A percentile compares a stretch with the other conserved stretches of the same genome.
phyloP scores from a whole-genome alignment of 2,329 filamentous ascomycete genomes.

The Fusarium anguioides region DNA sequence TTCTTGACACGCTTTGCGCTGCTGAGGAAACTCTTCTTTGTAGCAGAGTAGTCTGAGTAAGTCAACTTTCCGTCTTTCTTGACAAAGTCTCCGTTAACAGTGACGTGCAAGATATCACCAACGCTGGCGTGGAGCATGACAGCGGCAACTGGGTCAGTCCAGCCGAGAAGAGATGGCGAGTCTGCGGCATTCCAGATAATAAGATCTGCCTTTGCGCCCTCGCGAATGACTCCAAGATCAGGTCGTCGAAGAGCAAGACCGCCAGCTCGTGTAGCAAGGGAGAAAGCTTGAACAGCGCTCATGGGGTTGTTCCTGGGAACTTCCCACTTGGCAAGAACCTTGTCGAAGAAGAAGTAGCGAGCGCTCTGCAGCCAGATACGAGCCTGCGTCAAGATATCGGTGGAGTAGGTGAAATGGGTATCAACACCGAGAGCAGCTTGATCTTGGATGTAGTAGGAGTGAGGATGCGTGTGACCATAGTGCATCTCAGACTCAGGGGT shows the following conservation, averaged over 20 bases:
- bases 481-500: conserved; percentile 70
- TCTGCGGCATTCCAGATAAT: conserved; percentile 62
- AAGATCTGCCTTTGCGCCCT: conserved; percentile 65
- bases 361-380: conserved; percentile 64
- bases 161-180: conserved; percentile 62
- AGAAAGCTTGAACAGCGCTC: conserved; percentile 65
- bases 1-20: conserved; percentile 51
- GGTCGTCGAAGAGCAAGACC: conserved; percentile 61
- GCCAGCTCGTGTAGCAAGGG: conserved; percentile 64
- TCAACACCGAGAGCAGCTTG: conserved; percentile 65
- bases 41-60: conserved; percentile 43
- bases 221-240: conserved; percentile 61
- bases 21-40: conserved; percentile 48
- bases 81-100: conserved; percentile 52
- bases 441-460: conserved; percentile 58
- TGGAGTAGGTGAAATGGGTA: conserved; percentile 64
- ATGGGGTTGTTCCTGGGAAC: conserved; percentile 62
- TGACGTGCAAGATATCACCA: conserved; percentile 62
- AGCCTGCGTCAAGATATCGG: conserved; percentile 63
- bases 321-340: conserved; percentile 54
- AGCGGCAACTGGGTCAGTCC: conserved; percentile 66
- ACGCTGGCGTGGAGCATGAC: conserved; percentile 66
- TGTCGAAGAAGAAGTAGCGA: conserved; percentile 53
- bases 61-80: conserved; percentile 58
- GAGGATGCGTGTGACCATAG: conserved; percentile 64